Base-by-base conservation (phyloP, 495 filamentous ascomycete species). In the Gamarada debralockiae region DNA sequence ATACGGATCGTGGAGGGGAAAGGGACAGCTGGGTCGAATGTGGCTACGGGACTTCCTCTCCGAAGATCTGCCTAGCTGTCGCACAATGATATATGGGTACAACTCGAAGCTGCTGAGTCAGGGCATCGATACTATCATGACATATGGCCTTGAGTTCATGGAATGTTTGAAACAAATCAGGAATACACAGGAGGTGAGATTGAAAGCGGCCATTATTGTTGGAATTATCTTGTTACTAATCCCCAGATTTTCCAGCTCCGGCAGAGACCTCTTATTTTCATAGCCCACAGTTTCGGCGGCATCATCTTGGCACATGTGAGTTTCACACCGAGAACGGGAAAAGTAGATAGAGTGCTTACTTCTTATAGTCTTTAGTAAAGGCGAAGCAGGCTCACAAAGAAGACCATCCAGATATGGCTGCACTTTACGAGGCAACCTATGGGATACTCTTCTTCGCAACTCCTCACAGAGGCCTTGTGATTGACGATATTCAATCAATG, bases 21-120 rank as follows among this genome's bases (percentile, higher is more conserved):
- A 60, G 55, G 64, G 58, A 7, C 49, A 54, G 18, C 33, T 44
- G 4, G 54, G 55, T 10, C 53, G 54, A 1, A 71, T 71, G 67
- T 73, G 67, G 70, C 67, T 73, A 5, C 58, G 60, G 7, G 66
- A 73, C 52, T 69, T 65, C 49, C 58, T 73, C 2, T 59, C 62
- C 0, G 54, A 61, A 44, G 67, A 70, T 56, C 24, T 70, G 17
- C 53, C 57, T 1, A 55, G 56, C 20, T 63, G 53, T 33, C 58
- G 65, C 39, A 65, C 63, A 0, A 61, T 69, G 46, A 70, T 69
- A 18, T 70, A 70, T 45, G 69, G 69, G 7, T 71, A 73, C 52
- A 56, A 65, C 17, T 69, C 67, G 12, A 63, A 64, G 39, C 47
- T 73, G 3, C 55, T 50, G 10, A 57, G 42, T 23, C 50, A 52